Evolutionary conservation across 2,329 filamentous ascomycete genomes (phyloP).

Genomic region (Aspergillus sp.): DNA sequence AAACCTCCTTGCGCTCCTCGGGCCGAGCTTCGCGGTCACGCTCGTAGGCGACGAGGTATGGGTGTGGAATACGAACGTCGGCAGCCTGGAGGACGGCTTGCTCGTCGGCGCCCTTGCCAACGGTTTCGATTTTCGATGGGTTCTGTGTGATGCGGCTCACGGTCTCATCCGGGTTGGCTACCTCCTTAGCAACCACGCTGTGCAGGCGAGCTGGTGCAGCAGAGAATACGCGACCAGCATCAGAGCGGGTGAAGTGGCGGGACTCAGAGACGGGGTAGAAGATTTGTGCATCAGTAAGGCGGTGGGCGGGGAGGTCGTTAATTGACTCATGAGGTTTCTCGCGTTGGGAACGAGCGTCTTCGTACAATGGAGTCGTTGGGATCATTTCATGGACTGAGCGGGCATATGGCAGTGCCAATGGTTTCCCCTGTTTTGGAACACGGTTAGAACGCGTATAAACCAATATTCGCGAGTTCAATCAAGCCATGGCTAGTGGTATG

Average conservation of each 20-base stretch:
- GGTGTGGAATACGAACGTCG: constrained; percentile 64
- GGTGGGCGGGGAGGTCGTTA: constrained; percentile 63
- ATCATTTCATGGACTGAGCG: constrained; percentile 78
- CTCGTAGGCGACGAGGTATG: constrained; percentile 55
- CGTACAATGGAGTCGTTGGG: constrained; percentile 60
- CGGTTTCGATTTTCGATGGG: constrained; percentile 38
- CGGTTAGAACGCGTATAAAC: neutral
- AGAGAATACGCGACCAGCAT: constrained; percentile 62
- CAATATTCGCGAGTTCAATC: neutral
- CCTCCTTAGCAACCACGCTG: constrained; percentile 20
- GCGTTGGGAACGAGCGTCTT: constrained; percentile 33
- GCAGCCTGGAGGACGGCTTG: constrained; percentile 59
- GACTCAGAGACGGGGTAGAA: constrained; percentile 66
- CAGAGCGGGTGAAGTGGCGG: constrained; percentile 63
- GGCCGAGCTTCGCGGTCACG: constrained; percentile 43
- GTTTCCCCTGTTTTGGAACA: constrained; percentile 58
- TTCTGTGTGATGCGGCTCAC: constrained; percentile 30
- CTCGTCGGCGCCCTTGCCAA: constrained; percentile 43
- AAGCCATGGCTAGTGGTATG: neutral
- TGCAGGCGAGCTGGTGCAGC: constrained; percentile 41
- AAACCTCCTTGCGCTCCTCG: constrained; percentile 32
- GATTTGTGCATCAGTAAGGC: constrained; percentile 54
- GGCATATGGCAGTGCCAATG: constrained; percentile 73
- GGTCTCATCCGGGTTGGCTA: constrained; percentile 35
- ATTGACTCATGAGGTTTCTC: constrained; percentile 58